phyloP scores from a whole-genome alignment of 2,329 filamentous ascomycete genomes.

The Geosmithia flava region DNA sequence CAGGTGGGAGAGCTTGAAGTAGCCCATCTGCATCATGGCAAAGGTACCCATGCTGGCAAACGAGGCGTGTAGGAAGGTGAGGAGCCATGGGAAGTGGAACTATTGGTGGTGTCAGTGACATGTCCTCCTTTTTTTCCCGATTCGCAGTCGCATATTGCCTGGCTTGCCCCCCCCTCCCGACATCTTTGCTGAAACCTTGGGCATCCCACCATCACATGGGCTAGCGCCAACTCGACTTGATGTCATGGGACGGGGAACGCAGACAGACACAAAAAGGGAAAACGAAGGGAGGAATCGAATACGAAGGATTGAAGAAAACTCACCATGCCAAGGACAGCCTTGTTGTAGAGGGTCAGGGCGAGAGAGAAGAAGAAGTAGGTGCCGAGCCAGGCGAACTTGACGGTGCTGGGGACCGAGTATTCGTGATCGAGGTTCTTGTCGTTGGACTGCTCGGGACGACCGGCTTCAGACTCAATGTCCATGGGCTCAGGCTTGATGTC shows the following conservation, averaged over 20 bases:
- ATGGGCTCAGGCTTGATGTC: constrained; percentile 10
- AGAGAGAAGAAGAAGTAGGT: constrained; percentile 38
- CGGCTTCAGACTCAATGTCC: constrained; percentile 19
- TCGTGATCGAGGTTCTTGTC: constrained; percentile 27
- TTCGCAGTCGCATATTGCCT: too few relatives aligned
- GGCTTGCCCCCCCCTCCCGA: too few relatives aligned
- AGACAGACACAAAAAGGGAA: too few relatives aligned
- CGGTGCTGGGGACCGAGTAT: constrained; percentile 28
- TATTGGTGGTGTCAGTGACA: constrained; percentile 10
- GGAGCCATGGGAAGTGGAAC: constrained; percentile 48
- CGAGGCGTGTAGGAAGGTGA: constrained; percentile 46
- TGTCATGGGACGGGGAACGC: too few relatives aligned
- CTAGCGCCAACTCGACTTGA: too few relatives aligned
- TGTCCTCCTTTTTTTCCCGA: background rate
- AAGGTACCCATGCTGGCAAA: constrained; percentile 45
- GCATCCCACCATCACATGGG: too few relatives aligned
- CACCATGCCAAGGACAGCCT: constrained; percentile 40
- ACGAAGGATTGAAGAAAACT: constrained; percentile 8
- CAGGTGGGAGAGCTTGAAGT: constrained; percentile 39
- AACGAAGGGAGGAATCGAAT: too few relatives aligned
- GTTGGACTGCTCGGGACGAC: constrained; percentile 12
- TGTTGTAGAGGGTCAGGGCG: constrained; percentile 44
- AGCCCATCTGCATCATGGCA: constrained; percentile 34
- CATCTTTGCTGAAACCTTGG: too few relatives aligned
- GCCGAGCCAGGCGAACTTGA: constrained; percentile 36